These are phyloP conservation scores for Puccinia hordei DNA, from an alignment of 1,284 basidiomycete species.

Conservation along the genomic window DNA sequence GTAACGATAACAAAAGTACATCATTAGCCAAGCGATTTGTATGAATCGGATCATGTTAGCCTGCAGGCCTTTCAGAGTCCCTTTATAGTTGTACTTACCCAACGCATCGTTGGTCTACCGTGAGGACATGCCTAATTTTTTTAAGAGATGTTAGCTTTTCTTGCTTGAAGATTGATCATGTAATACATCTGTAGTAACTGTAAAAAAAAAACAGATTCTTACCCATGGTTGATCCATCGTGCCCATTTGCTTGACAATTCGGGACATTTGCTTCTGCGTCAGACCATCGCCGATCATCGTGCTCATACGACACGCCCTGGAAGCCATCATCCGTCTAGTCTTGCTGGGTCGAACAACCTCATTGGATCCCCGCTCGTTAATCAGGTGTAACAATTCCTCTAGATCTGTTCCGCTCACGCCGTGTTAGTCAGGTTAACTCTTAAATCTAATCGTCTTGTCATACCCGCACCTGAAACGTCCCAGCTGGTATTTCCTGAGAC, in stretches of 20 bases:
- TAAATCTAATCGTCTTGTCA: not conserved
- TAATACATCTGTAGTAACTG: no score
- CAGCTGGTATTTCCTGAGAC: slow-evolving; percentile 87
- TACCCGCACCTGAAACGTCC: slow-evolving; percentile 66
- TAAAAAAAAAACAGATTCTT: slow-evolving; percentile 50
- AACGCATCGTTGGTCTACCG: slow-evolving; percentile 90
- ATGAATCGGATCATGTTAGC: not conserved
- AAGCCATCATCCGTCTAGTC: slow-evolving; percentile 93
- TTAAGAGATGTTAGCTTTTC: no score
- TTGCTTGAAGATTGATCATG: not conserved
- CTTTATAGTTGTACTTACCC: slow-evolving; percentile 52
- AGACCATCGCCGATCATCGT: slow-evolving; percentile 92
- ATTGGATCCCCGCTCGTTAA: slow-evolving; percentile 74
- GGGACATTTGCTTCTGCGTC: slow-evolving; percentile 74
- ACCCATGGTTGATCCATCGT: slow-evolving; percentile 91
- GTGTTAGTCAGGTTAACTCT: not conserved
- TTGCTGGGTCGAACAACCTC: slow-evolving; percentile 84
- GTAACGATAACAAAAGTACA: not conserved
- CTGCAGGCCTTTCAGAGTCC: not conserved
- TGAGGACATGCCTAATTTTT: slow-evolving; percentile 86
- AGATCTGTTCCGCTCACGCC: slow-evolving; percentile 68
- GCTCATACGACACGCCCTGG: slow-evolving; percentile 90
- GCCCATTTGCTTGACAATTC: slow-evolving; percentile 91
- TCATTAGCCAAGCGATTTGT: not conserved
- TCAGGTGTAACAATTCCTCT: slow-evolving; percentile 85